A percentile compares a stretch with the other conserved stretches of the same genome.
Conservation (phyloP, 2,329 filamentous ascomycete genomes). For the Penicillium oxalicum region DNA sequence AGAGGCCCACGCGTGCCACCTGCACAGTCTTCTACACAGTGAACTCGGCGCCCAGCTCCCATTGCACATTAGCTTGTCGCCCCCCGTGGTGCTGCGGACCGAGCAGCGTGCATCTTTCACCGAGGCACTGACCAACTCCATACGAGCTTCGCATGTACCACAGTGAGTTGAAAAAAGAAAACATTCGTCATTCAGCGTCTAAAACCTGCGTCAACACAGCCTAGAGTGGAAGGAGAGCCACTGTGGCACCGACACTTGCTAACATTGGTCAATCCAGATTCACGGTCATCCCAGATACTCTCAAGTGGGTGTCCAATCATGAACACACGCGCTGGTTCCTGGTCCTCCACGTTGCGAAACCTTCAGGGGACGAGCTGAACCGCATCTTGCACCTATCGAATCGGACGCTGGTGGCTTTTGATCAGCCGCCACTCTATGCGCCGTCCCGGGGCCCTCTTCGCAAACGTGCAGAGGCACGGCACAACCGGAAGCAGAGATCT, state of each 20-base stretch:
- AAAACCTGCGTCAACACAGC: too few relatives aligned
- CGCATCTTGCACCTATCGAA: conserved; percentile 64
- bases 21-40: conserved; percentile 67
- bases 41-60: conserved; percentile 73
- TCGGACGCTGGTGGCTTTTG: conserved; percentile 50
- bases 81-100: conserved; percentile 68
- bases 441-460: background rate
- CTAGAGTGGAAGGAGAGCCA: too few relatives aligned
- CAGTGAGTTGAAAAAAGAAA: conserved; percentile 33
- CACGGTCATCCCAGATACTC: conserved; percentile 37
- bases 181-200: too few relatives aligned
- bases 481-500: background rate
- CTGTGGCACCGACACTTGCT: background rate
- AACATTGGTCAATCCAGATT: conserved; percentile 36
- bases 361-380: conserved; percentile 51
- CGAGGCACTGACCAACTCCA: conserved; percentile 43
- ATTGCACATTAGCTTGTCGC: conserved; percentile 84
- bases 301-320: conserved; percentile 63
- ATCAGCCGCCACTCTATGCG: conserved; percentile 66
- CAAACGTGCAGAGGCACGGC: background rate
- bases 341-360: conserved; percentile 58
- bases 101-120: conserved; percentile 66
- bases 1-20: conserved; percentile 28
- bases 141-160: conserved; percentile 40
- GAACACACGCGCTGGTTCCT: conserved; percentile 74